Percentiles rank a stretch among this genome's conserved stretches.
Conservation (phyloP, 2,329 filamentous ascomycete species). For the Chrysosporium queenslandicum region DNA sequence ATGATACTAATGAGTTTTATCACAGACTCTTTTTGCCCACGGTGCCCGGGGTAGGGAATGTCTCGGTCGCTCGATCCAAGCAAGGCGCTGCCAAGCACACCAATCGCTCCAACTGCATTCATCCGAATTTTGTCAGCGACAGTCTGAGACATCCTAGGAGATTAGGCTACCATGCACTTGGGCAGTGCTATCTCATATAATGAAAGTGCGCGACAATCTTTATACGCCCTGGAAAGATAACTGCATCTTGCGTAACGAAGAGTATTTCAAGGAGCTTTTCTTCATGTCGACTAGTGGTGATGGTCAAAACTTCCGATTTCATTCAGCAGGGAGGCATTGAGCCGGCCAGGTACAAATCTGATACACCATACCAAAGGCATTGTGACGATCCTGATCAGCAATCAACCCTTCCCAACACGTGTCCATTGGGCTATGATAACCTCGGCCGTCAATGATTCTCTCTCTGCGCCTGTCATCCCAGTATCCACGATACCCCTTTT, state of each 20-base stretch:
- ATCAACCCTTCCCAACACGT: not conserved
- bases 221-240: not conserved
- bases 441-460: not conserved
- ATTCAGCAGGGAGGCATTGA: not conserved
- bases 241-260: slow-evolving; percentile 3
- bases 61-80: slow-evolving; percentile 1
- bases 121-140: not conserved
- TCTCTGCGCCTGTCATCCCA: not conserved
- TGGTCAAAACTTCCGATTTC: not conserved
- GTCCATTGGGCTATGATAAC: not conserved
- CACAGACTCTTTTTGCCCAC: not conserved
- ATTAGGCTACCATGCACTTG: too few relatives aligned
- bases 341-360: not conserved
- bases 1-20: not conserved
- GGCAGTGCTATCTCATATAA: not conserved
- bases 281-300: not conserved
- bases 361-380: not conserved
- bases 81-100: not conserved
- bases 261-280: too few relatives aligned
- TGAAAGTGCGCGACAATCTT: not conserved
- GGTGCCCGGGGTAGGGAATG: not conserved
- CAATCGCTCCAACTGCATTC: not conserved
- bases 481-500: not conserved
- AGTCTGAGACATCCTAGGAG: not conserved
- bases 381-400: not conserved